These are phyloP conservation scores for Cutaneotrichosporon mucoides DNA, from an alignment of 1,284 basidiomycete genomes.

Conservation along the genomic window DNA sequence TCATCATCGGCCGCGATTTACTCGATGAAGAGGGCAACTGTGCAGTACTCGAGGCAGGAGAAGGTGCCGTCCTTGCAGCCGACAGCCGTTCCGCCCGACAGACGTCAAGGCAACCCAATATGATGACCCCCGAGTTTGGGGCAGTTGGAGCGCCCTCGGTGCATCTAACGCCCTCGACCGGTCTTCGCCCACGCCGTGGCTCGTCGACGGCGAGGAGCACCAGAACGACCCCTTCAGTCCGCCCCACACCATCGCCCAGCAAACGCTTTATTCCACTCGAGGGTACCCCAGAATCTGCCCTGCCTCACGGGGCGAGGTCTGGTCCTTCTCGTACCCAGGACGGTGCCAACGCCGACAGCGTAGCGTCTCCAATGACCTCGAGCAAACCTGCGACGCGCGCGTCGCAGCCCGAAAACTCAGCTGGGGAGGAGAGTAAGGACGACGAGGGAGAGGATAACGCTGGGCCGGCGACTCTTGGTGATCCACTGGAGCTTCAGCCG, in stretches of 20 bases:
- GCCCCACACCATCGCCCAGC: background rate
- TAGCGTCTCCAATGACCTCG: too few species aligned
- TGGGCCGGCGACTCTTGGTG: too few species aligned
- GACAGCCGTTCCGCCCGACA: background rate
- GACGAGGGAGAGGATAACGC: too few species aligned
- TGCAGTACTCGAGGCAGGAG: constrained; percentile 26
- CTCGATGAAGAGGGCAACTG: constrained; percentile 34
- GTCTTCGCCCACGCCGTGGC: too few species aligned
- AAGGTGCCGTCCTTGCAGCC: constrained; percentile 2
- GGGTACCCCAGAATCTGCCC: background rate
- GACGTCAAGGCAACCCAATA: background rate
- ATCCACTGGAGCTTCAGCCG: too few species aligned
- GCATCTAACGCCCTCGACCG: background rate
- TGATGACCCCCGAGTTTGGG: background rate
- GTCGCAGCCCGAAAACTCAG: too few species aligned
- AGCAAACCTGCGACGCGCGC: too few species aligned
- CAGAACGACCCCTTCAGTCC: background rate
- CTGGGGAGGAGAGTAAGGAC: too few species aligned
- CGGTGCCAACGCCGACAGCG: too few species aligned
- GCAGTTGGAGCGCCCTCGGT: background rate
- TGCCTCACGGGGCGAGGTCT: too few species aligned
- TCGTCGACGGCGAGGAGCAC: too few species aligned
- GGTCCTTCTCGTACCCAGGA: too few species aligned
- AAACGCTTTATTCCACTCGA: background rate
- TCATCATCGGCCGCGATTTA: constrained; percentile 31